Percentiles rank a stretch among this genome's conserved stretches.
Conservation (phyloP, 2,329 filamentous ascomycete genomes). For the Pestalotiopsis sp. region DNA sequence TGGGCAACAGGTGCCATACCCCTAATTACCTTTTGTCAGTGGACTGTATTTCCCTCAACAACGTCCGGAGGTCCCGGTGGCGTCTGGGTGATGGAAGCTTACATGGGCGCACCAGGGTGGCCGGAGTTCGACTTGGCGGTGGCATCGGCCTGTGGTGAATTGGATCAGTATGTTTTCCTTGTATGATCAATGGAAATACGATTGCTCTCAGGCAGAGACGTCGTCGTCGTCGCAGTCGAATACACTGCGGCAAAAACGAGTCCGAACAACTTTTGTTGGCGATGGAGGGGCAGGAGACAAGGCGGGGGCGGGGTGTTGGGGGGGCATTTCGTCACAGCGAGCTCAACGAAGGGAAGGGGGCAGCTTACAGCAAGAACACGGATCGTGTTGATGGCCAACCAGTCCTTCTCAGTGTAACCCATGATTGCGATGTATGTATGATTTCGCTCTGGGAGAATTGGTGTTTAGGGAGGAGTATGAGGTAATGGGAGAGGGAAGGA, state of each 20-base stretch:
- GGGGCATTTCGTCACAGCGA: constrained; percentile 16
- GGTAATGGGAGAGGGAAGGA: not conserved
- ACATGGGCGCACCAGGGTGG: constrained; percentile 98
- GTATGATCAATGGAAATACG: not conserved
- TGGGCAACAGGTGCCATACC: constrained; percentile 92
- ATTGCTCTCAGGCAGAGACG: not conserved
- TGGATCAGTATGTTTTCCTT: not conserved
- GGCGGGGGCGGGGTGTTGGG: constrained; percentile 31
- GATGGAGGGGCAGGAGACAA: constrained; percentile 32
- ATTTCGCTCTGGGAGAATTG: constrained; percentile 27
- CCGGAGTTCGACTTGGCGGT: constrained; percentile 95
- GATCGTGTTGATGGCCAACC: constrained; percentile 97
- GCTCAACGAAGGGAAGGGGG: constrained; percentile 22
- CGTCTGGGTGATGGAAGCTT: constrained; percentile 30
- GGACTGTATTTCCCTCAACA: not conserved
- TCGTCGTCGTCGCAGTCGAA: constrained; percentile 4
- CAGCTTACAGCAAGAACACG: constrained; percentile 87
- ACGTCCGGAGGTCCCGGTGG: not conserved
- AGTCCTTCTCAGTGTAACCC: constrained; percentile 86
- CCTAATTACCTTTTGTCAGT: constrained; percentile 41
- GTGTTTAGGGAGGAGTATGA: constrained; percentile 1
- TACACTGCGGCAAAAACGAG: constrained; percentile 9
- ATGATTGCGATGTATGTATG: constrained; percentile 57
- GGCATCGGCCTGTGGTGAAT: constrained; percentile 80
- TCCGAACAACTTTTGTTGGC: constrained; percentile 19